Evolutionary conservation across 1,284 basidiomycete species (phyloP), one percentile per base, ranked within the genome.

Genomic region (Melanopsichium pennsylvanicum): DNA sequence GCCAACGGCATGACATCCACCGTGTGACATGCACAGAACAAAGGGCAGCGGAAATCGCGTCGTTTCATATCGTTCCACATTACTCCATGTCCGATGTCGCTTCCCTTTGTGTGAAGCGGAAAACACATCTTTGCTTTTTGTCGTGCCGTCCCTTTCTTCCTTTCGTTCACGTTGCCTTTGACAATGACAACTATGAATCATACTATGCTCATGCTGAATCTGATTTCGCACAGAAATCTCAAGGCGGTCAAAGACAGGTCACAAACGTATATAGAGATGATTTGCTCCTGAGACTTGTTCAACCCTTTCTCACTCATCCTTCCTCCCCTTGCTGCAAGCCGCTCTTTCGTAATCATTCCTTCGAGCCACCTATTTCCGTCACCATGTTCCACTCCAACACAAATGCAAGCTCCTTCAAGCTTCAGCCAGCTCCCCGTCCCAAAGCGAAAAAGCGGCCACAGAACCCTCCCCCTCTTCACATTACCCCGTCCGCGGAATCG

Each of bases 381-480:
- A 43, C 19, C 13, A 62, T 62, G 59, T 43, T 62, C 3, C 52
- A 55, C 12, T 62, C 59, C 18, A 62, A 62, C 19, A 50, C 47
- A 6, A 39, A 50, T 37, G 34, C 47, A 5, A 11, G 16, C 12
- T 41, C 43, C 13, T 66, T 66, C 56, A 59, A 56, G 29, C 56
- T 66, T 13, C 62, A 66, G 22, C 62, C 62, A 12, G 62, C 62
- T 7, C 62, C 62, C 19, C 56, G 50, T n/a, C 62, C 50, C 18
- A 59, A 55, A 27, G 26, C 33, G 27, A 62, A 51, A 31, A 66
- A 59, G 45, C 55, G 62, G 25, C 44, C 44, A 11, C 47, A 33
- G 10, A 41, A 49, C 11, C 44, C 58, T 26, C 42, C 55, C 11
- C 16, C 37, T 11, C 9, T 31, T 13, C 35, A 6, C 13, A 15